Evolutionary conservation across 805 yeast genomes (phyloP), one percentile per base, ranked within the genome.

Genomic region (Yarrowia porcina): DNA sequence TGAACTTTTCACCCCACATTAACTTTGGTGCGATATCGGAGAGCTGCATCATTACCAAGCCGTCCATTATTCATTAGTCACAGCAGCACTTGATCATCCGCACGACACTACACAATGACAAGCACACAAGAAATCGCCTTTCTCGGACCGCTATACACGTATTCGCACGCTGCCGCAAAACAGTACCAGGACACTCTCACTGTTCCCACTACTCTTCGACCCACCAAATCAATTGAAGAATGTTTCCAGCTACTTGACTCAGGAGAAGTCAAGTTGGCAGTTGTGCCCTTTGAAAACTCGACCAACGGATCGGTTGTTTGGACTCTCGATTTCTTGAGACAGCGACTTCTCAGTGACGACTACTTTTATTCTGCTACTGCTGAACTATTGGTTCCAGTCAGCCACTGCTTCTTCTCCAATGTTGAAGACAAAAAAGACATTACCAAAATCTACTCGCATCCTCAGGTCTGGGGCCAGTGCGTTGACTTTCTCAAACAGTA

Each of bases 381-480:
- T 0, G 96, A 90, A 67, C 93, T 89, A 67, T 87, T 84, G 69
- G 97, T 93, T 1, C 73, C 87, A 1, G 89, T 93, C 64, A 87
- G 85, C 64, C 98, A 94, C 75, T 87, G 87, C 72, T 77, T 93
- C 38, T 76, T 86, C 65, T 74, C 86, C 4, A 76, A 72, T 66
- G 41, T 18, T 3, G 79, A 49, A 9, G 41, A 65, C 41, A 32
- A 27, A 7, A 72, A 79, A 13, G 80, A 30, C 12, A 28, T 91
- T 59, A 74, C 71, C 15, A 82, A 79, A 32, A 81, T 93, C 18
- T 89, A 89, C 75, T 89, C 97, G 3, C 99, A 93, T 74, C 97
- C 99, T 1, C 99, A 93, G 73, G 99, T 92, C 0, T 93, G 99
- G 99, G 96, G 97, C 10, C 99, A 93, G 72, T 86, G 89, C 56